Evolutionary conservation across 2,329 filamentous ascomycete genomes (phyloP).

Genomic region (Canariomyces notabilis): DNA sequence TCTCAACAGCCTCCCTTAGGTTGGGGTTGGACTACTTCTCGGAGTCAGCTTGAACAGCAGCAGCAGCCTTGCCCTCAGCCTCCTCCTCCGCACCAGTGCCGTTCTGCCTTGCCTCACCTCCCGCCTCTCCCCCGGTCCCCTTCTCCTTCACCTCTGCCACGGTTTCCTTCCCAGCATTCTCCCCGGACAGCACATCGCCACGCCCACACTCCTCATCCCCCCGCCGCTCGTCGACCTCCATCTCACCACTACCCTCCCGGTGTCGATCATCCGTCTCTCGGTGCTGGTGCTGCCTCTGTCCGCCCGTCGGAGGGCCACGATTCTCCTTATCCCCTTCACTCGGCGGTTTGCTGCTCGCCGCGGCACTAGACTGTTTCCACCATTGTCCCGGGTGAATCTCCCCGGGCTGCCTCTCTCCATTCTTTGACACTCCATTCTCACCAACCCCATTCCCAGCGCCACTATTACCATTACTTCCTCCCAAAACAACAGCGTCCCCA

Average conservation of each 20-base stretch:
- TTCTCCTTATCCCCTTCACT: slow-evolving; percentile 48
- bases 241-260: not conserved
- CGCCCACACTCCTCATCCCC: not conserved
- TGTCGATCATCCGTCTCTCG: not conserved
- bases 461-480: not conserved
- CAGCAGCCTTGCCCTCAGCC: not conserved
- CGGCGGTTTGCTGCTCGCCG: slow-evolving; percentile 20
- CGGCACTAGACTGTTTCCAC: slow-evolving; percentile 25
- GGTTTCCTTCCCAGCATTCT: not conserved
- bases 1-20: too few species aligned
- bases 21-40: too few species aligned
- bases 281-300: not conserved
- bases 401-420: not conserved
- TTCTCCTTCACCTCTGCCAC: too few species aligned
- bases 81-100: not conserved
- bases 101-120: not conserved
- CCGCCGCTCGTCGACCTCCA: not conserved
- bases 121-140: not conserved
- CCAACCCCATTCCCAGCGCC: not conserved
- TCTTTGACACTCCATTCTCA: too few species aligned
- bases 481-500: slow-evolving; percentile 4
- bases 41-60: too few species aligned
- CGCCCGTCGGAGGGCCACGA: not conserved
- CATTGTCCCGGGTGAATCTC: slow-evolving; percentile 11
- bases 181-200: not conserved